These are phyloP conservation scores for Ophiosphaerella herpotricha DNA, from an alignment of 2,329 filamentous ascomycete genomes.

Conservation along the genomic window DNA sequence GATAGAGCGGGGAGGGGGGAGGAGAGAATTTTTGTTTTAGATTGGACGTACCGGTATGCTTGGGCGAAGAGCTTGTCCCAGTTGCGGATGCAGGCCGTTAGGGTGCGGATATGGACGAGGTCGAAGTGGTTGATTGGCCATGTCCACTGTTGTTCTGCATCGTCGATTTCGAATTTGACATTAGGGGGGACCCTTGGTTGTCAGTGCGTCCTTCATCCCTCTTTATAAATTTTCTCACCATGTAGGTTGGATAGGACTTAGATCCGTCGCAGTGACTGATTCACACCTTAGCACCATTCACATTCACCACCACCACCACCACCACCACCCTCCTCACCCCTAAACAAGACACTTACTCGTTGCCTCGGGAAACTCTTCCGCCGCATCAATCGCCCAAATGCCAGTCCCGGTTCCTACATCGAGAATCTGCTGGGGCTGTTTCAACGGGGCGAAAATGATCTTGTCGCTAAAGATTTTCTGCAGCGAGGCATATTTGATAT, in stretches of 20 bases:
- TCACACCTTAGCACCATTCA: background rate
- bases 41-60: constrained; percentile 44
- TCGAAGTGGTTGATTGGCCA: constrained; percentile 58
- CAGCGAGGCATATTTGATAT: constrained; percentile 29
- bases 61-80: constrained; percentile 56
- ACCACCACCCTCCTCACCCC: no score
- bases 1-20: no score
- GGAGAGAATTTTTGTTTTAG: background rate
- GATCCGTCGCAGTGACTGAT: constrained; percentile 34
- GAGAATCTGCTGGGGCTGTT: constrained; percentile 32
- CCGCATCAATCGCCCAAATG: constrained; percentile 44
- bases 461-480: constrained; percentile 33
- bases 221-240: constrained; percentile 10
- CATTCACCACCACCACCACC: background rate
- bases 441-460: constrained; percentile 31
- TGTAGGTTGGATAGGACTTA: constrained; percentile 43
- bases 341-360: constrained; percentile 1
- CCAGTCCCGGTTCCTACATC: constrained; percentile 40
- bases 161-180: constrained; percentile 36
- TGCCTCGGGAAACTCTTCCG: constrained; percentile 27
- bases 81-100: constrained; percentile 59
- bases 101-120: constrained; percentile 59
- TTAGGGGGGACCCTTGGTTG: constrained; percentile 25
- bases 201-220: background rate
- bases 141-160: constrained; percentile 35